phyloP scores from a whole-genome alignment of 2,329 filamentous ascomycete genomes.

The Monilinia fructigena region DNA sequence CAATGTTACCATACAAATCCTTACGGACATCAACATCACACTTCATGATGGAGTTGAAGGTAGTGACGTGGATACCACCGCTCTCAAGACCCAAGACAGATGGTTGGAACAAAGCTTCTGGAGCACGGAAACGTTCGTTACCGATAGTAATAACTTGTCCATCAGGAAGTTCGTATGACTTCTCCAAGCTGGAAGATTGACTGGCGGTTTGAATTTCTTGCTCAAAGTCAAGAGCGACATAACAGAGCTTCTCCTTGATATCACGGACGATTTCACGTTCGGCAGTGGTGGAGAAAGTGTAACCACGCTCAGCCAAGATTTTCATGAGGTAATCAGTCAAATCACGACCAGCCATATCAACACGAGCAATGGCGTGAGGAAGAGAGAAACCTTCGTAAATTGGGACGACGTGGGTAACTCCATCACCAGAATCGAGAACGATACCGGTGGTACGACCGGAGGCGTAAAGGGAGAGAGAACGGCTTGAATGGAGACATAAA shows the following conservation, averaged over 20 bases:
- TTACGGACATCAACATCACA: slow-evolving; percentile 99
- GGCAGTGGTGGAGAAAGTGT: slow-evolving; percentile 99
- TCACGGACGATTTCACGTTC: slow-evolving; percentile 99
- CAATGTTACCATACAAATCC: slow-evolving; percentile 99
- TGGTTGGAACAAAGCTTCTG: slow-evolving; percentile 99
- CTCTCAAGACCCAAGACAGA: slow-evolving; percentile 97
- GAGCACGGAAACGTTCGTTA: slow-evolving; percentile 99
- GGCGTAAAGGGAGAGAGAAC: slow-evolving; percentile 98
- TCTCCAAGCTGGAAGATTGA: slow-evolving; percentile 98
- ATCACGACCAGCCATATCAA: slow-evolving; percentile 99
- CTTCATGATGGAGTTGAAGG: slow-evolving; percentile 99
- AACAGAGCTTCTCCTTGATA: slow-evolving; percentile 99
- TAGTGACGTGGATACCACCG: slow-evolving; percentile 98
- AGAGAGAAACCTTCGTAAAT: slow-evolving; percentile 99
- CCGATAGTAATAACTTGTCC: slow-evolving; percentile 99
- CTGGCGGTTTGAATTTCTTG: slow-evolving; percentile 99
- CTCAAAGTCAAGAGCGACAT: slow-evolving; percentile 99
- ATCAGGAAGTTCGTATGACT: slow-evolving; percentile 99
- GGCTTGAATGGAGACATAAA: slow-evolving; percentile 99
- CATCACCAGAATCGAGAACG: slow-evolving; percentile 98
- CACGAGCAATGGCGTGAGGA: slow-evolving; percentile 99
- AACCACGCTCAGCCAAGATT: slow-evolving; percentile 98
- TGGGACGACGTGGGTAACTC: slow-evolving; percentile 99
- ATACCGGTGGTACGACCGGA: slow-evolving; percentile 99
- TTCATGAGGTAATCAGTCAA: slow-evolving; percentile 99